These are phyloP conservation scores for Przewalskia tangutica DNA, from an alignment of 257 asterid species.

Conservation along the genomic window DNA sequence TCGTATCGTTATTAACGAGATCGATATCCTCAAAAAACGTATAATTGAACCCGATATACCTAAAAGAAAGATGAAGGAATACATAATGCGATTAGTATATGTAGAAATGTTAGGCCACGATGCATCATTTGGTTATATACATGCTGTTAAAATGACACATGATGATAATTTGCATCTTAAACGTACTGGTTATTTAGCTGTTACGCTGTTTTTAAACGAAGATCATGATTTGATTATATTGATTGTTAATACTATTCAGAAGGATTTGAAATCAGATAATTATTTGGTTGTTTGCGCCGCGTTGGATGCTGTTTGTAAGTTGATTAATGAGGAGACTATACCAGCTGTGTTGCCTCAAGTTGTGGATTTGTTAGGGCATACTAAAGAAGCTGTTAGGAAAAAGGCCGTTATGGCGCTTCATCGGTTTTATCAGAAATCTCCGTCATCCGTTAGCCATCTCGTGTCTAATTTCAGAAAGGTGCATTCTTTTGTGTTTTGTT, in stretches of 20 bases:
- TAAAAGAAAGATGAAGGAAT: conserved; percentile 85
- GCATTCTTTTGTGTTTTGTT: conserved; percentile 3
- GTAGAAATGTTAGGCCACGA: conserved; percentile 98
- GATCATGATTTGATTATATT: conserved; percentile 91
- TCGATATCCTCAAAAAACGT: conserved; percentile 70
- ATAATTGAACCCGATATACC: conserved; percentile 67
- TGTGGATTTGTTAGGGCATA: conserved; percentile 72
- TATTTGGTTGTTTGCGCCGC: conserved; percentile 84
- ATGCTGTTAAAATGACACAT: conserved; percentile 97
- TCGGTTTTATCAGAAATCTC: conserved; percentile 72
- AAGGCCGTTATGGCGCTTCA: conserved; percentile 98
- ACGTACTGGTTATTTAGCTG: conserved; percentile 87
- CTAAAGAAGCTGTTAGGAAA: conserved; percentile 89
- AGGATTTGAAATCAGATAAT: conserved; percentile 91
- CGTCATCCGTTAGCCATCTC: conserved; percentile 78
- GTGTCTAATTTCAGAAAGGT: conserved; percentile 86
- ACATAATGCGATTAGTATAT: conserved; percentile 63
- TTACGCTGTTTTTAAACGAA: conserved; percentile 76
- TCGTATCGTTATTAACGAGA: conserved; percentile 79
- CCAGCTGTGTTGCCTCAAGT: conserved; percentile 96
- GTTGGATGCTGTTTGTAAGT: conserved; percentile 75
- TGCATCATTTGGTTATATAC: conserved; percentile 90
- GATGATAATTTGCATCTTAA: conserved; percentile 68
- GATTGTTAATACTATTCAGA: conserved; percentile 95
- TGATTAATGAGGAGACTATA: conserved; percentile 95